Evolutionary conservation across 768 basidiomycete species (phyloP).

Genomic region (Leccinum pellstonianum): DNA sequence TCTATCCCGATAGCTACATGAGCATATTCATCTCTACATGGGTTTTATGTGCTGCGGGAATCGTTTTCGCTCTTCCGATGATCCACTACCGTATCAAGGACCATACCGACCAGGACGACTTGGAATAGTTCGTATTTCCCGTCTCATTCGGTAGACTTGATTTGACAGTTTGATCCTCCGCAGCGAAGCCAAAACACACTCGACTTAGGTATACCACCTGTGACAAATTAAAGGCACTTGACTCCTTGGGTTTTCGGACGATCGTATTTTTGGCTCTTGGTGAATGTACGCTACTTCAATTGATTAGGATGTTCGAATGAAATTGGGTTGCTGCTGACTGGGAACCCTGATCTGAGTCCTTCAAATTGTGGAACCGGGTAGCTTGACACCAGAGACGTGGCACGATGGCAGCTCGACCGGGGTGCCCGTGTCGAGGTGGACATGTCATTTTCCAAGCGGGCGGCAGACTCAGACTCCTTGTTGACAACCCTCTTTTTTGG

Average conservation of each 20-base stretch:
- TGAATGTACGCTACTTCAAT: neutral
- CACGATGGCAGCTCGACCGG: neutral
- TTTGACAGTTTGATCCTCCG: constrained; percentile 1
- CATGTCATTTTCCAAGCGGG: neutral
- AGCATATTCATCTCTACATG: constrained; percentile 74
- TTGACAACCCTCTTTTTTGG: too few species aligned
- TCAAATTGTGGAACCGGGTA: neutral
- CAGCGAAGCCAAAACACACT: constrained; percentile 14
- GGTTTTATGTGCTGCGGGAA: constrained; percentile 63
- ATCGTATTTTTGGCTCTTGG: neutral
- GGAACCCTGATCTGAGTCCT: neutral
- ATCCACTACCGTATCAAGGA: constrained; percentile 68
- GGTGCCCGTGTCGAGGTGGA: neutral
- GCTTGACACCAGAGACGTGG: neutral
- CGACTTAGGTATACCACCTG: neutral
- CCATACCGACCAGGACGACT: constrained; percentile 52
- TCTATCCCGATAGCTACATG: constrained; percentile 46
- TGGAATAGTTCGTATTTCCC: constrained; percentile 41
- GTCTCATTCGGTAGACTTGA: neutral
- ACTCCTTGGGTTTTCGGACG: neutral
- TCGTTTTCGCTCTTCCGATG: constrained; percentile 72
- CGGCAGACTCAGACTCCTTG: neutral
- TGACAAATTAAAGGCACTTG: neutral
- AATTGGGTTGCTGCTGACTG: neutral
- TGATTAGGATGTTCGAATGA: neutral